These are phyloP conservation scores for Ballota nigra DNA, from an alignment of 257 asterid genomes.

Conservation along the genomic window DNA sequence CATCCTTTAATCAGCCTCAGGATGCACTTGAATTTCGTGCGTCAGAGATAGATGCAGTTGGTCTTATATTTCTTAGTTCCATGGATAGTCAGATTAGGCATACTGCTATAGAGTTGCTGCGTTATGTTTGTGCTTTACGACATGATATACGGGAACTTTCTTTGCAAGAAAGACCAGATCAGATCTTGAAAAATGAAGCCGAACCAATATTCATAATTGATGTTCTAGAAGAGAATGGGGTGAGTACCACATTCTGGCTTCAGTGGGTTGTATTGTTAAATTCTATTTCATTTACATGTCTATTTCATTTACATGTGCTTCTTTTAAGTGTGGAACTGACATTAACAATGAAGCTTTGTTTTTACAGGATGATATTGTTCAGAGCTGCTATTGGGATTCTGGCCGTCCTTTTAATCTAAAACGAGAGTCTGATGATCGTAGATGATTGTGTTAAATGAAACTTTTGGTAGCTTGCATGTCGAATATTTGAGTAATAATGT, in stretches of 20 bases:
- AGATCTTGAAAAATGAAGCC: constrained; percentile 58
- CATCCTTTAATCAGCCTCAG: constrained; percentile 74
- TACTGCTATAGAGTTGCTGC: constrained; percentile 94
- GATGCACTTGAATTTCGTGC: constrained; percentile 88
- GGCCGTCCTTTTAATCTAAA: constrained; percentile 91
- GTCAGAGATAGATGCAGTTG: constrained; percentile 97
- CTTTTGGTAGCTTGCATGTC: too few species aligned
- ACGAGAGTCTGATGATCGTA: constrained; percentile 95
- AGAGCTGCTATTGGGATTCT: constrained; percentile 97
- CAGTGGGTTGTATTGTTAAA: constrained; percentile 18
- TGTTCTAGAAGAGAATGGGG: constrained; percentile 99
- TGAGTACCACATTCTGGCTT: constrained; percentile 34
- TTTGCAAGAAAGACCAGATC: constrained; percentile 58
- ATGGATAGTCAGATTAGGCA: constrained; percentile 98
- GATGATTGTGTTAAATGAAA: too few species aligned
- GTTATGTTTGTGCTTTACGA: constrained; percentile 88
- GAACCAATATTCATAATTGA: constrained; percentile 97
- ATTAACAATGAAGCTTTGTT: constrained; percentile 22
- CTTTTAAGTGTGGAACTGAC: neutral
- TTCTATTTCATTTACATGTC: constrained; percentile 16
- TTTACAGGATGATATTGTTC: constrained; percentile 95
- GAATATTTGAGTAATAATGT: too few species aligned
- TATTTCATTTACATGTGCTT: too few species aligned
- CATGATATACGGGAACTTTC: constrained; percentile 78
- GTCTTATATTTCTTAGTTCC: constrained; percentile 96